These are phyloP conservation scores for Penicillium sp. DNA, from an alignment of 2,329 filamentous ascomycete genomes.

Conservation along the genomic window DNA sequence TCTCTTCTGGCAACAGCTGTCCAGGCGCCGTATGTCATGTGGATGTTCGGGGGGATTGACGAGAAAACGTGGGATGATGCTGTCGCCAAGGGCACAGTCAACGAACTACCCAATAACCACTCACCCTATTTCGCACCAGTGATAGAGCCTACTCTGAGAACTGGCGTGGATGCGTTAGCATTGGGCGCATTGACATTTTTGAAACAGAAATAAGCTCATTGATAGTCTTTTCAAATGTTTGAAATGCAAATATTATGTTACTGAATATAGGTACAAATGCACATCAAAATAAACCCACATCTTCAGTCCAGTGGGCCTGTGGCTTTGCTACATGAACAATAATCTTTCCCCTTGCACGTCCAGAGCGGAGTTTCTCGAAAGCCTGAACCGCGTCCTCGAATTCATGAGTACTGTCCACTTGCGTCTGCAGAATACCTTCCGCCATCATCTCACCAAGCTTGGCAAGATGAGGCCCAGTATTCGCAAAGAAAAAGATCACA, in stretches of 20 bases:
- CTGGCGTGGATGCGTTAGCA: slow-evolving; percentile 56
- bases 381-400: slow-evolving; percentile 63
- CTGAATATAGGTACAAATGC: neutral
- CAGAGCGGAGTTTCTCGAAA: slow-evolving; percentile 62
- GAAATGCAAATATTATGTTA: neutral
- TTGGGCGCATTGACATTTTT: slow-evolving; percentile 53
- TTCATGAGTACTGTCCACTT: slow-evolving; percentile 60
- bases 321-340: slow-evolving; percentile 46
- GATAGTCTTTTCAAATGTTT: neutral
- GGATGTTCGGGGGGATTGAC: slow-evolving; percentile 60
- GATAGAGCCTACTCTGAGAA: slow-evolving; percentile 59
- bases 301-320: neutral
- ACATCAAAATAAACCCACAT: neutral
- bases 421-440: slow-evolving; percentile 61
- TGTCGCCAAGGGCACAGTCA: slow-evolving; percentile 50
- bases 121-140: slow-evolving; percentile 61
- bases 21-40: slow-evolving; percentile 58
- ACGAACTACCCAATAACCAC: slow-evolving; percentile 62
- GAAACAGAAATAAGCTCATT: slow-evolving; percentile 6
- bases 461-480: slow-evolving; percentile 50
- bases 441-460: slow-evolving; percentile 60
- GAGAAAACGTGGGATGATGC: slow-evolving; percentile 53
- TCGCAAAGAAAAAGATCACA: slow-evolving; percentile 39
- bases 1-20: slow-evolving; percentile 56
- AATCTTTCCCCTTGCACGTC: slow-evolving; percentile 63